Conservation (phyloP, 2,329 filamentous ascomycete genomes). For the Sclerotinia sclerotiorum region DNA sequence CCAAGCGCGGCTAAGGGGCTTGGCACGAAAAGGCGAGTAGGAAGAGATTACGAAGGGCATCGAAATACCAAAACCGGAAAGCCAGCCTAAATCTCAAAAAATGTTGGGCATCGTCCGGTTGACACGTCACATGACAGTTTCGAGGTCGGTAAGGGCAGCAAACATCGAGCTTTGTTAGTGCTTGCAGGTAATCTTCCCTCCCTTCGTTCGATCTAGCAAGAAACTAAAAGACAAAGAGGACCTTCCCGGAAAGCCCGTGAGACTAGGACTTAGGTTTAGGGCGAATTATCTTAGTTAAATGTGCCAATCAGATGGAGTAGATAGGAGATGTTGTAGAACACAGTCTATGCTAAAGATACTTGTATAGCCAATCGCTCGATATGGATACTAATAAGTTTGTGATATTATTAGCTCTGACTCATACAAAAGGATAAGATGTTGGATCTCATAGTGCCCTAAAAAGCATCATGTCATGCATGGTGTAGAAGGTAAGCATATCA, state of each 20-base stretch:
- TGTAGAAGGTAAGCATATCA: too few relatives aligned
- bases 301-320: too few relatives aligned
- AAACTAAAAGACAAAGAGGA: not conserved
- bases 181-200: not conserved
- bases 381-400: too few relatives aligned
- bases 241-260: not conserved
- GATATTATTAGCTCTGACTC: too few relatives aligned
- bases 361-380: too few relatives aligned
- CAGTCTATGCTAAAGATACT: too few relatives aligned
- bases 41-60: not conserved
- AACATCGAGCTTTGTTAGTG: not conserved
- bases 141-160: not conserved
- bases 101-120: not conserved
- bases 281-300: too few relatives aligned
- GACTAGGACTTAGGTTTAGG: not conserved
- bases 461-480: too few relatives aligned
- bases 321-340: too few relatives aligned
- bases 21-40: not conserved
- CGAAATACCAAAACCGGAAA: not conserved
- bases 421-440: too few relatives aligned
- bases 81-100: not conserved
- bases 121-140: not conserved
- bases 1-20: not conserved
- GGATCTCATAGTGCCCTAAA: too few relatives aligned
- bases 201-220: not conserved